A percentile compares a stretch with the other conserved stretches of the same genome.
These are phyloP conservation scores for Yarrowia sp. DNA, from an alignment of 805 yeast species.

Conservation along the genomic window DNA sequence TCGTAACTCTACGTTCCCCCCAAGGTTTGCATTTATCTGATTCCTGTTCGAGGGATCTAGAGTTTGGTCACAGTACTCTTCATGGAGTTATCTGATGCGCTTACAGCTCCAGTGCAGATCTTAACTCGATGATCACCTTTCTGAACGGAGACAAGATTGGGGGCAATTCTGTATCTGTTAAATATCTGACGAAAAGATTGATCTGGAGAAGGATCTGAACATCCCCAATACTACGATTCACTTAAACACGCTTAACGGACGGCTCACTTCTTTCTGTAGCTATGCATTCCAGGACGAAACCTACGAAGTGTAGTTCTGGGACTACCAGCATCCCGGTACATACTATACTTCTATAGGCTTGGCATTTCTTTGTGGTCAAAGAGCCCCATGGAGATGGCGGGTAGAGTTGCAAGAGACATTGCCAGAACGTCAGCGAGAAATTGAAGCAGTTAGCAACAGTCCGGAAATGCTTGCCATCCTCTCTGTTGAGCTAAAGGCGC, in stretches of 20 bases:
- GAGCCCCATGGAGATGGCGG: background rate
- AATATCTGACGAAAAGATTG: no score
- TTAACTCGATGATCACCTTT: background rate
- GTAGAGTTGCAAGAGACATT: no score
- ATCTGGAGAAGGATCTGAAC: no score
- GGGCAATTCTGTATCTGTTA: no score
- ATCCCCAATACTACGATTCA: no score
- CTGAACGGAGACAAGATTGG: no score
- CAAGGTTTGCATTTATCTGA: background rate
- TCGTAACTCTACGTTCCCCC: background rate
- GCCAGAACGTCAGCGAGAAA: no score
- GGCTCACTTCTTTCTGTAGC: background rate
- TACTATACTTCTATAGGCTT: background rate
- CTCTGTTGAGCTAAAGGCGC: no score
- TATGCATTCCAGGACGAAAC: slow-evolving; percentile 1
- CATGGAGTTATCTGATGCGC: background rate
- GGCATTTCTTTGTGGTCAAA: background rate
- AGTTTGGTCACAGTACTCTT: background rate
- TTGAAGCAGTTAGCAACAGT: no score
- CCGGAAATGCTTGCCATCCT: no score
- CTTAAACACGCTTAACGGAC: no score
- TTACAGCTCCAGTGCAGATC: background rate
- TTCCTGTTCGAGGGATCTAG: background rate
- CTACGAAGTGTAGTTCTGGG: background rate
- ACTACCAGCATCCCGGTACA: background rate